Conservation (phyloP, 2,329 filamentous ascomycete species). For the Didymella glomerata region DNA sequence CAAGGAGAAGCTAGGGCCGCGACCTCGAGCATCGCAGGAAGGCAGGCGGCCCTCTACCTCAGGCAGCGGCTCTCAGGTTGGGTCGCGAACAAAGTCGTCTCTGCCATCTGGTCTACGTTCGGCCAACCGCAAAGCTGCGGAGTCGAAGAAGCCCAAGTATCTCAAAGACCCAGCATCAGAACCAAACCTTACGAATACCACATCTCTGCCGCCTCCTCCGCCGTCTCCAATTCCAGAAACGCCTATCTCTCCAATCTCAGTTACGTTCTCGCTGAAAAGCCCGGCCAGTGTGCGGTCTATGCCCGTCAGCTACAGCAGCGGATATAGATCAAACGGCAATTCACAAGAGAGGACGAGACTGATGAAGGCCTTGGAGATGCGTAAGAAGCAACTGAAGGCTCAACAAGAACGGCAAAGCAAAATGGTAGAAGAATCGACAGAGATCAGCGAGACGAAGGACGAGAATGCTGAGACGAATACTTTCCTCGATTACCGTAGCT, state of each 20-base stretch:
- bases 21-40: constrained; percentile 81
- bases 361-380: constrained; percentile 91
- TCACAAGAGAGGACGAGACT: constrained; percentile 89
- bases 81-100: constrained; percentile 76
- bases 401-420: constrained; percentile 44
- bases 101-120: constrained; percentile 81
- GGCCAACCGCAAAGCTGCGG: constrained; percentile 41
- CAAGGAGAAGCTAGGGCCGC: constrained; percentile 88
- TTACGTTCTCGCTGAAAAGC: constrained; percentile 50
- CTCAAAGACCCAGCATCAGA: constrained; percentile 44
- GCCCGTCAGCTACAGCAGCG: constrained; percentile 50
- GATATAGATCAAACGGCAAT: constrained; percentile 63
- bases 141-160: constrained; percentile 41
- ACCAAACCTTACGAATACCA: constrained; percentile 36
- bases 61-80: constrained; percentile 53
- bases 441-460: constrained; percentile 18
- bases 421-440: constrained; percentile 18
- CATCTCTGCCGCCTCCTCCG: constrained; percentile 45
- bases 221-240: constrained; percentile 48
- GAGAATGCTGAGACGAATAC: constrained; percentile 7
- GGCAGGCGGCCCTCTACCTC: constrained; percentile 68
- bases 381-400: constrained; percentile 76
- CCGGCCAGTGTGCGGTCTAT: constrained; percentile 56
- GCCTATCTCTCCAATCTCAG: constrained; percentile 49
- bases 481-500: constrained; percentile 2